Percentiles rank a stretch among this genome's conserved stretches.
Evolutionary conservation across 2,329 filamentous ascomycete genomes (phyloP).

Genomic region (Coniochaeta ligniaria): DNA sequence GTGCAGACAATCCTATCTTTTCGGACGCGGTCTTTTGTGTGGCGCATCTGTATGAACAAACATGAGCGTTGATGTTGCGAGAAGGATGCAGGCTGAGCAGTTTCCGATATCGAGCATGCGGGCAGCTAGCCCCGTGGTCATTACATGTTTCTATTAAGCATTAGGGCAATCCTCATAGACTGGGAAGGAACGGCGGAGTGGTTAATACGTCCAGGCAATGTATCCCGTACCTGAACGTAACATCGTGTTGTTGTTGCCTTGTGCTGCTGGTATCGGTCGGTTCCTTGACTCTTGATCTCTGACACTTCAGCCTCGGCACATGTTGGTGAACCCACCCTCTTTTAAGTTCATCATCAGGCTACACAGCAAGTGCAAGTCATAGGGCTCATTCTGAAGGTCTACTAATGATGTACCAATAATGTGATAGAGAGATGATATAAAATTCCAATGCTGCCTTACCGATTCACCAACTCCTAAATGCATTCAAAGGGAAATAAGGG

Average conservation of each 20-base stretch:
- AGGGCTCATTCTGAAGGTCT: no score
- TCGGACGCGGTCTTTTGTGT: neutral
- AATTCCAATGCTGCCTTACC: no score
- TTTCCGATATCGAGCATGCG: neutral
- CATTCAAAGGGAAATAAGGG: no score
- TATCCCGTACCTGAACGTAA: neutral
- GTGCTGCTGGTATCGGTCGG: neutral
- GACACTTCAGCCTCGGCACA: neutral
- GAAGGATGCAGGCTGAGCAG: neutral
- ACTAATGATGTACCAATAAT: no score
- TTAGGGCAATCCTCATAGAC: neutral
- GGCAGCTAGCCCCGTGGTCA: neutral
- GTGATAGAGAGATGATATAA: no score
- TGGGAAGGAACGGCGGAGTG: neutral
- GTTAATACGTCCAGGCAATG: neutral
- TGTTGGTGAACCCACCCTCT: neutral
- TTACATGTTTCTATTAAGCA: slow-evolving; percentile 3
- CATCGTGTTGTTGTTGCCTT: neutral
- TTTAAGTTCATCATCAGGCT: no score
- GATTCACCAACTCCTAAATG: no score
- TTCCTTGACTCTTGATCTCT: neutral
- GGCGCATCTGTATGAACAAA: slow-evolving; percentile 7
- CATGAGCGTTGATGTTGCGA: neutral
- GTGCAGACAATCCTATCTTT: neutral
- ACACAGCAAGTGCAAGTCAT: no score